Percentiles rank a stretch among this genome's conserved stretches.
Evolutionary conservation across 768 basidiomycete species (phyloP).

Genomic region (Rhizopogon roseolus): DNA sequence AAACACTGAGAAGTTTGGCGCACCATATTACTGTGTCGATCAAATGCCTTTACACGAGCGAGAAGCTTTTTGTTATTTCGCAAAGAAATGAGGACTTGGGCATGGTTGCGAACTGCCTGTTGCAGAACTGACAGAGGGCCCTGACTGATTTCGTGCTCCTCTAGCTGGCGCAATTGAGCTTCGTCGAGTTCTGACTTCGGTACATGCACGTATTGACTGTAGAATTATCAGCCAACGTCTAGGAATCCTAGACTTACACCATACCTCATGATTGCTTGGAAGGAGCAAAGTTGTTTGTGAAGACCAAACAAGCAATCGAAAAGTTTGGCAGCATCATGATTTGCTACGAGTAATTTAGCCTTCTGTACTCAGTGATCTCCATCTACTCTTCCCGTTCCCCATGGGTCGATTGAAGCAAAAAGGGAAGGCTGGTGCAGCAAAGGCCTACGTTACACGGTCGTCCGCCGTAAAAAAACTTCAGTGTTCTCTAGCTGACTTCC

Average conservation of each 20-base stretch:
- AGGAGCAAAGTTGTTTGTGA: conserved; percentile 23
- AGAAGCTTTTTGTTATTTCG: conserved; percentile 98
- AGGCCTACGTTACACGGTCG: conserved; percentile 88
- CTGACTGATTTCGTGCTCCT: conserved; percentile 98
- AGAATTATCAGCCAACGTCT: conserved; percentile 5
- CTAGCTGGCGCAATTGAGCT: conserved; percentile 90
- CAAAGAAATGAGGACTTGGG: conserved; percentile 94
- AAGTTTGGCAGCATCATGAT: not conserved
- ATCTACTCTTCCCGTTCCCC: conserved; percentile 1
- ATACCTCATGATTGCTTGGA: conserved; percentile 29
- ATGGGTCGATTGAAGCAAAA: conserved; percentile 82
- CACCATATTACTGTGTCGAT: conserved; percentile 98
- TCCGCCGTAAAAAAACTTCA: conserved; percentile 93
- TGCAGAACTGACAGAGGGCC: conserved; percentile 96
- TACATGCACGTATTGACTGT: conserved; percentile 93
- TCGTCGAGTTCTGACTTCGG: conserved; percentile 98
- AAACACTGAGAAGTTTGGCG: conserved; percentile 18
- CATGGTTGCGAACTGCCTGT: conserved; percentile 95
- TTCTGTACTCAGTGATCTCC: not conserved
- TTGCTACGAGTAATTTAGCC: not conserved
- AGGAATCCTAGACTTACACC: conserved; percentile 4
- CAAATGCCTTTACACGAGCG: conserved; percentile 96
- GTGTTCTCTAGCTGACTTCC: conserved; percentile 94
- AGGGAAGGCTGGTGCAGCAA: conserved; percentile 88
- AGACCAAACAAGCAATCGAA: conserved; percentile 22